Percentiles rank a stretch among this genome's conserved stretches.
Conservation (phyloP, 2,329 filamentous ascomycete genomes). For the Fusarium sp. region DNA sequence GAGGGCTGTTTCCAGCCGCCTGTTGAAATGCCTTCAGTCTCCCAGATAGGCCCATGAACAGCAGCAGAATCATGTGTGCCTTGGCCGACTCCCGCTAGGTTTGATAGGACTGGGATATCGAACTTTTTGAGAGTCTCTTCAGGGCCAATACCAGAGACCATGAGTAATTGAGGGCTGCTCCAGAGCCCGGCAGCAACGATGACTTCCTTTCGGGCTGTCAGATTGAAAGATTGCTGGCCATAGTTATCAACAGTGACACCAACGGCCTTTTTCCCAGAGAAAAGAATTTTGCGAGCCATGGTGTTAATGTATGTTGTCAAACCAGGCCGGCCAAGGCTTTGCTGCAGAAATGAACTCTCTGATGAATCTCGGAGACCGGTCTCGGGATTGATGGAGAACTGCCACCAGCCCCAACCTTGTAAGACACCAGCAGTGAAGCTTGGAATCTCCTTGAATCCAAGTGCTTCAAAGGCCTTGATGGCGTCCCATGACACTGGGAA, state of each 20-base stretch:
- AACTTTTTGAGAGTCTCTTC: not conserved
- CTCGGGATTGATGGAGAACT: conserved; percentile 10
- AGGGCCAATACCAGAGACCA: not conserved
- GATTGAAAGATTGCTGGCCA: not conserved
- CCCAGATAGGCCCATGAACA: not conserved
- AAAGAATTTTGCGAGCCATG: not conserved
- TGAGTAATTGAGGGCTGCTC: not conserved
- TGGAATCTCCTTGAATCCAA: conserved; percentile 1
- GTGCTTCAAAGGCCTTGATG: not conserved
- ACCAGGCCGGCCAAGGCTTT: not conserved
- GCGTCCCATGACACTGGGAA: not conserved
- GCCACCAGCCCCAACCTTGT: conserved; percentile 12
- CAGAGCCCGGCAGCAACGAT: not conserved
- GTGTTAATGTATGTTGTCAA: not conserved
- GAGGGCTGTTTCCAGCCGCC: not conserved
- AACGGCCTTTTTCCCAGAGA: not conserved
- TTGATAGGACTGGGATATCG: not conserved
- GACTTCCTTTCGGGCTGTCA: not conserved
- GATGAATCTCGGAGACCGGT: conserved; percentile 9
- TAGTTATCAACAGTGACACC: not conserved
- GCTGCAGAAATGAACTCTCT: not conserved
- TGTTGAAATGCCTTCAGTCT: not conserved
- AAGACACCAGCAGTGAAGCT: conserved; percentile 7
- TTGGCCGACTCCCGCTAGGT: not conserved
- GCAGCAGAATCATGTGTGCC: not conserved